These are phyloP conservation scores for Termitomyces sp. DNA, from an alignment of 768 basidiomycete species.

Conservation along the genomic window DNA sequence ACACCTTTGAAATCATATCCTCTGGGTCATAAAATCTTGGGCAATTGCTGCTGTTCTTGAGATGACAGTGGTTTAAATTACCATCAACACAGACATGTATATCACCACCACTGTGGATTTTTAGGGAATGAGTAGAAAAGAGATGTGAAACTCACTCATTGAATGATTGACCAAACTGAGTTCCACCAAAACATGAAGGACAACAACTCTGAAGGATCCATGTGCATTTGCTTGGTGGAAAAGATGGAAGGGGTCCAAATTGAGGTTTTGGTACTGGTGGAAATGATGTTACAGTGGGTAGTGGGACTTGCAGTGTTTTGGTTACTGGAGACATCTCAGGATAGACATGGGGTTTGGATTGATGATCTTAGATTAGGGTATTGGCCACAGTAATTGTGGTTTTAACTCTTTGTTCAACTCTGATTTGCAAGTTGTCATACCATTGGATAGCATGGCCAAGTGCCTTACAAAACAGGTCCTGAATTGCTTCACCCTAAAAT, in stretches of 20 bases:
- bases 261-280: too few species aligned
- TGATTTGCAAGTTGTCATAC: conserved; percentile 11
- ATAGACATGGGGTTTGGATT: background rate
- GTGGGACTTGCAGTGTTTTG: too few species aligned
- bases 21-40: conserved; percentile 27
- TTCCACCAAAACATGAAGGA: conserved; percentile 19
- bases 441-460: conserved; percentile 8
- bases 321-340: background rate
- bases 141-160: conserved; percentile 26
- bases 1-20: conserved; percentile 27
- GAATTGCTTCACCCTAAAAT: conserved; percentile 19
- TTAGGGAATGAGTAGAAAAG: conserved; percentile 15
- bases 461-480: conserved; percentile 25
- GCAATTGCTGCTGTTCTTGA: conserved; percentile 24
- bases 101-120: conserved; percentile 27
- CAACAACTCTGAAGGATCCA: conserved; percentile 22
- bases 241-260: too few species aligned
- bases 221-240: conserved; percentile 4
- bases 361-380: background rate
- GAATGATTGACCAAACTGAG: conserved; percentile 23
- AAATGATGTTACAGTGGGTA: too few species aligned
- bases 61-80: too few species aligned
- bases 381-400: background rate
- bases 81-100: conserved; percentile 32
- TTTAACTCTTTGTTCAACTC: background rate